Conservation (phyloP, 495 filamentous ascomycete genomes). For the Xylaria flabelliformis region DNA sequence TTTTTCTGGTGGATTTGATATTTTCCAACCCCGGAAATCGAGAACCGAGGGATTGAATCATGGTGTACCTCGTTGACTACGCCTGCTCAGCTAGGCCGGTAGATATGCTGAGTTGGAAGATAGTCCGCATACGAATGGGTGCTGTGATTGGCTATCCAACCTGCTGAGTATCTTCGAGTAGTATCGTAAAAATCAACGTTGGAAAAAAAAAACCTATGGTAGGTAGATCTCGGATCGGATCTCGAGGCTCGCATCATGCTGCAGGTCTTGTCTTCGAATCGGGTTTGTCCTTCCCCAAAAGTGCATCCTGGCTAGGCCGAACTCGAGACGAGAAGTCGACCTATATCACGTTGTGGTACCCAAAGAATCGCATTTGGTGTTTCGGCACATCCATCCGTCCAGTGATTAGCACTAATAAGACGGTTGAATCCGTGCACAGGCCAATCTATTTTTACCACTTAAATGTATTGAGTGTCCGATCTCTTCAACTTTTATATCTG, state of each 20-base stretch:
- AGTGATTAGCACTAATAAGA: no score
- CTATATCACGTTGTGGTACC: no score
- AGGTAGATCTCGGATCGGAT: background rate
- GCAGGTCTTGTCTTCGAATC: background rate
- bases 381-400: no score
- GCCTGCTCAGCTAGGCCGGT: background rate
- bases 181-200: background rate
- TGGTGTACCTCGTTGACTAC: background rate
- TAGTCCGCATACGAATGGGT: background rate
- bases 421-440: no score
- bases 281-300: background rate
- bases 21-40: background rate
- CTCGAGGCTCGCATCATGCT: background rate
- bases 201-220: background rate
- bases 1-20: conserved; percentile 7
- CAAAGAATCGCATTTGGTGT: no score
- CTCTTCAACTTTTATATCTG: no score
- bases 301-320: background rate
- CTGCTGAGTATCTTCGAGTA: no score
- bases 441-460: no score
- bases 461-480: no score
- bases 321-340: background rate
- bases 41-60: conserved; percentile 11
- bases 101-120: background rate
- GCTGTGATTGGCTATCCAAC: background rate